These are phyloP conservation scores for Lavandula angustifolia DNA, from an alignment of 257 asterid genomes.

Conservation along the genomic window DNA sequence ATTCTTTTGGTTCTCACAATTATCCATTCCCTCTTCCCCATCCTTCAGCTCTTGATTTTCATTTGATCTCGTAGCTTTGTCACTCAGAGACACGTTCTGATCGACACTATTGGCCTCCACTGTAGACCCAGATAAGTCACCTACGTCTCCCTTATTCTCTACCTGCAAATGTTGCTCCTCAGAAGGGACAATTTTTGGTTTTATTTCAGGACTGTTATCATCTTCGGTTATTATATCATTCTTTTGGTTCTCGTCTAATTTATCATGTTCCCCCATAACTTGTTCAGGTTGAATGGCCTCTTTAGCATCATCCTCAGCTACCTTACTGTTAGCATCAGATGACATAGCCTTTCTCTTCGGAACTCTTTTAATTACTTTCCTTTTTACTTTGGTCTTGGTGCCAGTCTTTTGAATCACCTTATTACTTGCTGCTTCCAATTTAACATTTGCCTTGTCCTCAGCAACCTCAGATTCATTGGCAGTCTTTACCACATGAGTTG, in stretches of 20 bases:
- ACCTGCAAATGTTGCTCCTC: constrained; percentile 44
- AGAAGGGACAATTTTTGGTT: constrained; percentile 13
- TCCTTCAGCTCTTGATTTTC: constrained; percentile 46
- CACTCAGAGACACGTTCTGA: too few species aligned
- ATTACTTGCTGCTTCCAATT: constrained; percentile 38
- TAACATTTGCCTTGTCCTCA: constrained; percentile 43
- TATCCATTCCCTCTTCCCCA: constrained; percentile 47
- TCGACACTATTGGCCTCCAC: constrained; percentile 45
- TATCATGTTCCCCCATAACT: constrained; percentile 34
- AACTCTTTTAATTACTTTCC: constrained; percentile 72
- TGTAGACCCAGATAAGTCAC: constrained; percentile 42
- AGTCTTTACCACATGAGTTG: constrained; percentile 39
- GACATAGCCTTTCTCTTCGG: constrained; percentile 58
- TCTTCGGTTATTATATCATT: constrained; percentile 31
- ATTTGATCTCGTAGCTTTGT: too few species aligned
- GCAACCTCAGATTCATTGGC: constrained; percentile 39
- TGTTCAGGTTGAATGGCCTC: constrained; percentile 39
- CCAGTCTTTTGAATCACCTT: constrained; percentile 43
- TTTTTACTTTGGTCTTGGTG: constrained; percentile 62
- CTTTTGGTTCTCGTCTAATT: constrained; percentile 36
- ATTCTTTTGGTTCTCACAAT: constrained; percentile 30
- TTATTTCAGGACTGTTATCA: constrained; percentile 32
- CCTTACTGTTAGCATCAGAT: constrained; percentile 42
- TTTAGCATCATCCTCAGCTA: constrained; percentile 39
- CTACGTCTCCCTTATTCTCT: constrained; percentile 41